Base-by-base conservation (phyloP, 139 green algal genomes). In the Chlorella vulgaris region DNA sequence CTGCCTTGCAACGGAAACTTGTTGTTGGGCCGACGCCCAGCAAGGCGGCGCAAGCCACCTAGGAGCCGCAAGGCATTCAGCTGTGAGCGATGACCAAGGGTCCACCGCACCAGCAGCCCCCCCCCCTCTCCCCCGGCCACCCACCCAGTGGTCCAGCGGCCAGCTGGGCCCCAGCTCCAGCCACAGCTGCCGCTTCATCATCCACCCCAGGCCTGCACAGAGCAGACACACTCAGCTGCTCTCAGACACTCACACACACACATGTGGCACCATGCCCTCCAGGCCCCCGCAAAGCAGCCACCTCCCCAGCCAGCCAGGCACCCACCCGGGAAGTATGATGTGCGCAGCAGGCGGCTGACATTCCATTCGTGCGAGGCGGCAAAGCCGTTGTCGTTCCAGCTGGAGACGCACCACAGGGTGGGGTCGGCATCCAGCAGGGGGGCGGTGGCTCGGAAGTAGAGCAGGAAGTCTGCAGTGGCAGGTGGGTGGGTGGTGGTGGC, bases 321-420 rank as follows among this genome's bases (percentile, higher is more conserved):
- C 71, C 26, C 53, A 79, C 73, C 73, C 0, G 87, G 87, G 68
- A 93, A 93, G 69, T 89, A 93, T n/a, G 83, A 86, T 1, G 87
- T 89, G 24, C 89, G 61, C 39, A 85, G 80, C 74, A 92, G 70
- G 19, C 63, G 42, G n/a, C 69, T 50, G 8, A 69, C 33, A 42
- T 86, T 70, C 76, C 84, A 91, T 29, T 80, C 55, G n/a, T 83
- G 83, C 31, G 22, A 21, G 8, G 51, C 67, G 0, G 19, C 77
- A 29, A 83, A 76, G 33, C 87, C 87, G 69, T 93, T 93, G 81
- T 93, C 89, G 68, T 93, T 93, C 89, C 89, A 93, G 15, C 81
- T 81, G 28, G 85, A 90, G 26, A 88, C 47, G 69, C 85, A 89
- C 85, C 84, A 91, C 2, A 93, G 43, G 28, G 77, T 71, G 33